Evolutionary conservation across 2,329 filamentous ascomycete species (phyloP).

Genomic region (Neofusicoccum umdonicola): DNA sequence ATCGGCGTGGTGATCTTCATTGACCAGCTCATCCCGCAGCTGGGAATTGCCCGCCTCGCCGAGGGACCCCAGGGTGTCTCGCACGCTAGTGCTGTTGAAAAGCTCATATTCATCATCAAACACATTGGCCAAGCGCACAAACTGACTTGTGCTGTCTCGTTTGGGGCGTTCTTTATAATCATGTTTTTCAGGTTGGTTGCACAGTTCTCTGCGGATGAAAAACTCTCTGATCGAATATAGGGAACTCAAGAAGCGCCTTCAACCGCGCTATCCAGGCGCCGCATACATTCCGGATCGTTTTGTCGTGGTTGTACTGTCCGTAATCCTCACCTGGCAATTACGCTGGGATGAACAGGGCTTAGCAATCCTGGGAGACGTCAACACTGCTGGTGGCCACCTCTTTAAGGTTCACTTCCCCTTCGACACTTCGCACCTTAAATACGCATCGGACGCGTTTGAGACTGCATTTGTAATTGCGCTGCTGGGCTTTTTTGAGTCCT

Average conservation of each 20-base stretch:
- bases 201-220: not conserved
- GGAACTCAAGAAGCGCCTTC: slow-evolving; percentile 75
- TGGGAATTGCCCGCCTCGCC: slow-evolving; percentile 70
- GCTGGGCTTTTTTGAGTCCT: slow-evolving; percentile 97
- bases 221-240: slow-evolving; percentile 44
- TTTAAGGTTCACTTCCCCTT: slow-evolving; percentile 90
- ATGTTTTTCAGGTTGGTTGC: slow-evolving; percentile 74
- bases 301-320: slow-evolving; percentile 79
- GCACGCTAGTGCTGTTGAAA: slow-evolving; percentile 84
- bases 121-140: slow-evolving; percentile 67
- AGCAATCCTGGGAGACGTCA: slow-evolving; percentile 77
- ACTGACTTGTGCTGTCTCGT: slow-evolving; percentile 73
- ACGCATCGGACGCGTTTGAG: slow-evolving; percentile 82
- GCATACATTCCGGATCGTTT: slow-evolving; percentile 93
- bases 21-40: slow-evolving; percentile 88
- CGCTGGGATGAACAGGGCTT: slow-evolving; percentile 79
- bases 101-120: slow-evolving; percentile 73
- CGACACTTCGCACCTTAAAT: slow-evolving; percentile 68
- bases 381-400: slow-evolving; percentile 65
- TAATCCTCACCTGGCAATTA: slow-evolving; percentile 72
- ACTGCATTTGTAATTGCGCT: slow-evolving; percentile 92
- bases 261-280: slow-evolving; percentile 74
- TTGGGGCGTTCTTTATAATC: slow-evolving; percentile 78
- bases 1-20: slow-evolving; percentile 96
- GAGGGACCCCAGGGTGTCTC: slow-evolving; percentile 61